Percentiles rank a stretch among this genome's conserved stretches.
phyloP scores from a whole-genome alignment of 179 eudicot species.

The Spinacia oleracea region DNA sequence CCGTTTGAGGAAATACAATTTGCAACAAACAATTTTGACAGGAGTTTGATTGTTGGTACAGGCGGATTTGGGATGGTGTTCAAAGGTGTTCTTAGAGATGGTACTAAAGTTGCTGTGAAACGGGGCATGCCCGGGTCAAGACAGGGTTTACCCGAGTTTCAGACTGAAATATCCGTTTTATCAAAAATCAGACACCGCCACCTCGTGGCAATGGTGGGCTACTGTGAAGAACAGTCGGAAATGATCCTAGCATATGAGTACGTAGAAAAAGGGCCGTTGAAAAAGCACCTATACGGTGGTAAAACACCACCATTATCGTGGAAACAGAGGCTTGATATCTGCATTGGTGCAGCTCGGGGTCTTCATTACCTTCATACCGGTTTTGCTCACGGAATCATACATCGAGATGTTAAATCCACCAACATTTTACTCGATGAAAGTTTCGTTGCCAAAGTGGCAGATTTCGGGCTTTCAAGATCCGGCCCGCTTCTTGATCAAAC shows the following conservation, averaged over 20 bases:
- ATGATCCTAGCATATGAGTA: slow-evolving; percentile 88
- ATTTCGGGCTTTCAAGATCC: slow-evolving; percentile 77
- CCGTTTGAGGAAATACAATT: slow-evolving; percentile 65
- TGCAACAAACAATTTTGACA: slow-evolving; percentile 69
- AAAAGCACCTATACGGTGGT: slow-evolving; percentile 62
- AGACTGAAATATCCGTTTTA: slow-evolving; percentile 63
- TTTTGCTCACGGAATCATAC: slow-evolving; percentile 80
- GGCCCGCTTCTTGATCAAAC: slow-evolving; percentile 80
- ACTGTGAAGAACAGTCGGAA: slow-evolving; percentile 81
- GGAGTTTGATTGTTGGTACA: slow-evolving; percentile 57
- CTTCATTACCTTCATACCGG: slow-evolving; percentile 90
- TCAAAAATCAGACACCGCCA: slow-evolving; percentile 80
- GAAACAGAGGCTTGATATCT: slow-evolving; percentile 84
- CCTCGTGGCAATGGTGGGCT: slow-evolving; percentile 80
- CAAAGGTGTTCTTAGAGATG: slow-evolving; percentile 64
- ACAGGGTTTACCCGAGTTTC: slow-evolving; percentile 88
- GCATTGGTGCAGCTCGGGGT: slow-evolving; percentile 88
- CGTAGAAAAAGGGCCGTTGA: slow-evolving; percentile 73
- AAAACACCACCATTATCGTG: slow-evolving; percentile 55
- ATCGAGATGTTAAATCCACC: slow-evolving; percentile 80
- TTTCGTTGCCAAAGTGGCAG: slow-evolving; percentile 77
- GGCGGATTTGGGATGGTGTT: slow-evolving; percentile 92
- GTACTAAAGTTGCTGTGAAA: slow-evolving; percentile 67
- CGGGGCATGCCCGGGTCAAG: slow-evolving; percentile 79
- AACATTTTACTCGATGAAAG: slow-evolving; percentile 77